These are phyloP conservation scores for Hortiboletus campestris DNA, from an alignment of 768 basidiomycete genomes.

Conservation along the genomic window DNA sequence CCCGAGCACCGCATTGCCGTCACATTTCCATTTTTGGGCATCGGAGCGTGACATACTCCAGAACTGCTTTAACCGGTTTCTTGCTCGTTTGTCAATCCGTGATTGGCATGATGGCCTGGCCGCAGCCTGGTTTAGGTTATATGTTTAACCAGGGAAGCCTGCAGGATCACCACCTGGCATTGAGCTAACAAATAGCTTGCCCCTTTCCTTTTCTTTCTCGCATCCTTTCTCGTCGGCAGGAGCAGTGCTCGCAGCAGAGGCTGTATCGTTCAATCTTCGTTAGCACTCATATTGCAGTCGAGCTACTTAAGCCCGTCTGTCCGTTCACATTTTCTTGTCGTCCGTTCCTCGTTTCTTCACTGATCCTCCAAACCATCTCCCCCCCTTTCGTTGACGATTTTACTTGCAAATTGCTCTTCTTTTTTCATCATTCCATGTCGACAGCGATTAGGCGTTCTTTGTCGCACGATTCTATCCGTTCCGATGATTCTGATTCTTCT, in stretches of 20 bases:
- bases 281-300: not conserved
- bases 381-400: not conserved
- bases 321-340: not conserved
- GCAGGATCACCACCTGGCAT: slow-evolving; percentile 1
- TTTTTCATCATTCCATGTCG: not conserved
- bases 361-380: not conserved
- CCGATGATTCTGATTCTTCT: slow-evolving; percentile 29
- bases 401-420: not conserved
- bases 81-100: slow-evolving; percentile 11
- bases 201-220: not conserved
- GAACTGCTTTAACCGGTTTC: slow-evolving; percentile 13
- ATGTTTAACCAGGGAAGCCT: slow-evolving; percentile 10
- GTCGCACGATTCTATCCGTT: slow-evolving; percentile 17
- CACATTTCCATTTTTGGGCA: slow-evolving; percentile 24
- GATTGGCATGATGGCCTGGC: slow-evolving; percentile 11
- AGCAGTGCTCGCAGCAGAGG: slow-evolving; percentile 15
- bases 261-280: slow-evolving; percentile 3
- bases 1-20: slow-evolving; percentile 26
- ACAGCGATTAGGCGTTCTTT: slow-evolving; percentile 18
- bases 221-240: slow-evolving; percentile 10
- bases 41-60: slow-evolving; percentile 22
- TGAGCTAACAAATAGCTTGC: not conserved
- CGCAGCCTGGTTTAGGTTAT: slow-evolving; percentile 9
- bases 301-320: slow-evolving; percentile 21
- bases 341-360: not conserved